phyloP scores from a whole-genome alignment of 1,284 basidiomycete genomes.

The Earliella scabrosa region DNA sequence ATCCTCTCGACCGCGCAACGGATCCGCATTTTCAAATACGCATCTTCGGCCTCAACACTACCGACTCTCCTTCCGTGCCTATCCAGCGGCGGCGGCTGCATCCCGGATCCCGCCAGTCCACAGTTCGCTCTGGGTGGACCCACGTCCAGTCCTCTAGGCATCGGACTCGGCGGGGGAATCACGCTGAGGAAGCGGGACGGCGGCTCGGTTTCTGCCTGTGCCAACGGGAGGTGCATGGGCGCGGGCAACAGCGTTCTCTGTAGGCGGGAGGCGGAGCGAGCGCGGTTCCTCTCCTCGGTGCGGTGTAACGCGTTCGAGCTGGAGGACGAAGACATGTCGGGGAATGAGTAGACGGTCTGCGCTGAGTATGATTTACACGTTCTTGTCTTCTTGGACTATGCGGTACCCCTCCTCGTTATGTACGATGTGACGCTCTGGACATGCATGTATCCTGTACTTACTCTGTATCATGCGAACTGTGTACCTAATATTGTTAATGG shows the following conservation, averaged over 20 bases:
- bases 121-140: constrained; percentile 22
- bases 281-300: constrained; percentile 48
- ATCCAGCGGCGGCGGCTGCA: constrained; percentile 24
- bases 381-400: neutral
- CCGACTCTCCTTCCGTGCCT: constrained; percentile 48
- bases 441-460: constrained; percentile 10
- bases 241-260: constrained; percentile 42
- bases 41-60: constrained; percentile 57
- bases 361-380: neutral
- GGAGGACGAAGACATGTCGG: constrained; percentile 15
- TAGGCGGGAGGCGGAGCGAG: constrained; percentile 45
- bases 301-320: constrained; percentile 55
- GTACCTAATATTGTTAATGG: neutral
- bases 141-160: constrained; percentile 9
- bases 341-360: neutral
- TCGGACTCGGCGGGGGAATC: constrained; percentile 20
- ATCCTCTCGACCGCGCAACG: constrained; percentile 60
- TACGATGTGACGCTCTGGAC: constrained; percentile 4
- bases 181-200: constrained; percentile 21
- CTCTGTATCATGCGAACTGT: neutral
- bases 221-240: constrained; percentile 41
- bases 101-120: constrained; percentile 40
- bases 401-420: neutral
- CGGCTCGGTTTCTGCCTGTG: constrained; percentile 25
- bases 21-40: constrained; percentile 58